Percentiles rank a stretch among this genome's conserved stretches.
Conservation (phyloP, 2,329 filamentous ascomycete species). For the Trichophyton mentagrophytes region DNA sequence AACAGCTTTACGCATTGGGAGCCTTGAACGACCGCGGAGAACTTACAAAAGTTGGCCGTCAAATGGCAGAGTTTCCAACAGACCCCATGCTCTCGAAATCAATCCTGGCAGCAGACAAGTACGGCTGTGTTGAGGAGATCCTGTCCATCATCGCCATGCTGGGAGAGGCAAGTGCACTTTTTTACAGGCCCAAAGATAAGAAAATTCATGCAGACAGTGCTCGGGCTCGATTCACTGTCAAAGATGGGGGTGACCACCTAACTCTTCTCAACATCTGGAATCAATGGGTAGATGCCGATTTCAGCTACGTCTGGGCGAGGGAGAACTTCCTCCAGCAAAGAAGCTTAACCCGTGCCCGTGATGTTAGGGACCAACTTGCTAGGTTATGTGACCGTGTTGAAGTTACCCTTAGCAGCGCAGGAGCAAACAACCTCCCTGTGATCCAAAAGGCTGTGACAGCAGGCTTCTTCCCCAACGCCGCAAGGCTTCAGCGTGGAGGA, state of each 20-base stretch:
- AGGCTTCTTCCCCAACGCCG: constrained; percentile 90
- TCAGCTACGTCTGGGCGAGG: constrained; percentile 70
- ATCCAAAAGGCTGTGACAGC: constrained; percentile 81
- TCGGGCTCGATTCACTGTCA: constrained; percentile 73
- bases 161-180: constrained; percentile 73
- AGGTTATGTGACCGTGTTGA: constrained; percentile 91
- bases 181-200: constrained; percentile 93
- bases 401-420: constrained; percentile 55
- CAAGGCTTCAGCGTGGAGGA: constrained; percentile 67
- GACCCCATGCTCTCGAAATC: constrained; percentile 86
- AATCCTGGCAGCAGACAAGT: constrained; percentile 74
- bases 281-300: constrained; percentile 88
- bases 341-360: constrained; percentile 73
- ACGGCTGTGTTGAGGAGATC: constrained; percentile 87
- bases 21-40: constrained; percentile 80
- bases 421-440: constrained; percentile 57
- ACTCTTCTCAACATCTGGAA: constrained; percentile 89
- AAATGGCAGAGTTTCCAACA: constrained; percentile 91
- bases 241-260: constrained; percentile 80
- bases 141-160: constrained; percentile 92
- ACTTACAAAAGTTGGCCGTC: constrained; percentile 77
- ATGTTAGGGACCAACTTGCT: constrained; percentile 82
- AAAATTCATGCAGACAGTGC: constrained; percentile 92
- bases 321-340: constrained; percentile 93
- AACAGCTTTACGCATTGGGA: constrained; percentile 82